These are phyloP conservation scores for Atractiella rhizophila DNA, from an alignment of 768 basidiomycete genomes.

Conservation along the genomic window DNA sequence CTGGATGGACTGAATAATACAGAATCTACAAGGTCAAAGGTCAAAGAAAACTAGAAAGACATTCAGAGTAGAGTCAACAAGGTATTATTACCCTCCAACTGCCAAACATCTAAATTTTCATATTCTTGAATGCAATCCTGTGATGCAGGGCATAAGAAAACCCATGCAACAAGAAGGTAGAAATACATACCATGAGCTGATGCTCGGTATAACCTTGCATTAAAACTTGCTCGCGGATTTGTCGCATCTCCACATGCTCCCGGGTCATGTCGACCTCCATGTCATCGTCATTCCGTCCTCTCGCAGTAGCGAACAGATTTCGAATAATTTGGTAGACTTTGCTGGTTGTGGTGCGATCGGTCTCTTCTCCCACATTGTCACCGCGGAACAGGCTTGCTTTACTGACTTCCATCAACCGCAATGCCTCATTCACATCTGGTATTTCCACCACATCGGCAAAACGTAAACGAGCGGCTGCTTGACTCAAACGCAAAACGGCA, in stretches of 20 bases:
- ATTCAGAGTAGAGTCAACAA: constrained; percentile 8
- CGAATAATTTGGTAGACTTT: constrained; percentile 80
- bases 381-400: constrained; percentile 75
- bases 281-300: constrained; percentile 11
- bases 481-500: constrained; percentile 75
- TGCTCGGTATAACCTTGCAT: constrained; percentile 73
- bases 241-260: constrained; percentile 40
- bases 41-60: no score
- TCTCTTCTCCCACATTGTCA: constrained; percentile 38
- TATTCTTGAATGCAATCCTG: constrained; percentile 16
- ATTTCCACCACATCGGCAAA: constrained; percentile 55
- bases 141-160: neutral
- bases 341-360: constrained; percentile 52
- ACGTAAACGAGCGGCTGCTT: constrained; percentile 77
- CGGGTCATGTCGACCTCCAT: constrained; percentile 23
- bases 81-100: constrained; percentile 9
- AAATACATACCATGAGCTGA: constrained; percentile 31
- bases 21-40: no score
- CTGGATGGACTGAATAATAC: no score
- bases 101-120: constrained; percentile 16
- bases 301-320: constrained; percentile 33
- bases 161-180: neutral
- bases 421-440: constrained; percentile 80
- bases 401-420: constrained; percentile 87
- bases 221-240: constrained; percentile 62